These are phyloP conservation scores for Medicago arabica DNA, from an alignment of 306 rosid genomes.

Conservation along the genomic window DNA sequence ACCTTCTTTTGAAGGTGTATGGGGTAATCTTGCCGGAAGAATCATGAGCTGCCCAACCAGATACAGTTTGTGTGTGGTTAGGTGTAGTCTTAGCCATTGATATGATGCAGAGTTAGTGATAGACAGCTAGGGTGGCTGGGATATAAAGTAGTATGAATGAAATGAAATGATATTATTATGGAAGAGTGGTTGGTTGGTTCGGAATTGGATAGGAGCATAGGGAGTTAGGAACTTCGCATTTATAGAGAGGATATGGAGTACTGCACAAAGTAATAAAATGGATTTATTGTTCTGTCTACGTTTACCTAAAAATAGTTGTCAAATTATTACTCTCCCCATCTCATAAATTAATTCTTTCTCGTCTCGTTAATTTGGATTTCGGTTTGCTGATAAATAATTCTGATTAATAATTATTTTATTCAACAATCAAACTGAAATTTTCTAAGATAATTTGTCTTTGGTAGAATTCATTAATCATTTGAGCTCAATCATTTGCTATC, in stretches of 20 bases:
- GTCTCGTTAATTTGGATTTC: too few relatives aligned
- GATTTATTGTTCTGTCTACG: neutral
- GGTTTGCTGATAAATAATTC: too few relatives aligned
- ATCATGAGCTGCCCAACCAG: constrained; percentile 91
- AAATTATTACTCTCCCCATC: neutral
- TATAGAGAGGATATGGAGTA: neutral
- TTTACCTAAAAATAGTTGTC: neutral
- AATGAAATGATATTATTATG: too few relatives aligned
- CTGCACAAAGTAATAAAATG: too few relatives aligned
- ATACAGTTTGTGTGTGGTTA: constrained; percentile 69
- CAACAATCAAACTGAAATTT: too few relatives aligned
- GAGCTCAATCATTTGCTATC: too few relatives aligned
- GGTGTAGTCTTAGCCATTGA: constrained; percentile 68
- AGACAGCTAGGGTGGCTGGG: too few relatives aligned
- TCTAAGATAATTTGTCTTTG: too few relatives aligned
- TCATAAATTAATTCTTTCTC: too few relatives aligned
- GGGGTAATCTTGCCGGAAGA: constrained; percentile 72
- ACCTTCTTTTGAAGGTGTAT: constrained; percentile 69
- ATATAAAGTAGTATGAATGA: too few relatives aligned
- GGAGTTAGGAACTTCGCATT: neutral
- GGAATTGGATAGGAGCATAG: neutral
- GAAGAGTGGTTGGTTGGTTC: neutral
- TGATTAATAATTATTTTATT: too few relatives aligned
- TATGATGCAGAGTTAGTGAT: neutral
- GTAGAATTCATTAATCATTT: too few relatives aligned